Evolutionary conservation across 192 early-diverging fungal genomes (phyloP).

Genomic region (Paraglomus brasilianum): DNA sequence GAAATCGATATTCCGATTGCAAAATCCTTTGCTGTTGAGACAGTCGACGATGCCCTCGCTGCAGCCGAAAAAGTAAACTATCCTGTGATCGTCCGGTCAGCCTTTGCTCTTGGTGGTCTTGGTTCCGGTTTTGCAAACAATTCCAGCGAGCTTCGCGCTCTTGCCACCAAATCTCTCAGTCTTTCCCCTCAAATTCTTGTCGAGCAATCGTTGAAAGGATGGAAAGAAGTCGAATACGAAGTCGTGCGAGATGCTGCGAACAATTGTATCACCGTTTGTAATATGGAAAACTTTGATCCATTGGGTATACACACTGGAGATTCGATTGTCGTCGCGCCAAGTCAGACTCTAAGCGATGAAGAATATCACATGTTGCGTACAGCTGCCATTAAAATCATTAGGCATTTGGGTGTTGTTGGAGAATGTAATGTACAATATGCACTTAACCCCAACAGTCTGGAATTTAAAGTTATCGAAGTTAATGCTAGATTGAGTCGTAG

Average conservation of each 20-base stretch:
- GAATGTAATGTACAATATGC: conserved; percentile 99
- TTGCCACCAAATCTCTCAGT: conserved; percentile 84
- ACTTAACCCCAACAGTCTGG: conserved; percentile 80
- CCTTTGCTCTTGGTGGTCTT: conserved; percentile 94
- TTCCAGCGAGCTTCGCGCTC: conserved; percentile 65
- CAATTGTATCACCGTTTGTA: conserved; percentile 99
- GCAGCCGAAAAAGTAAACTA: conserved; percentile 87
- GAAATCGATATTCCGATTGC: conserved; percentile 87
- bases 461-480: conserved; percentile 96
- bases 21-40: conserved; percentile 84
- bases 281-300: conserved; percentile 99
- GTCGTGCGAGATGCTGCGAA: conserved; percentile 94
- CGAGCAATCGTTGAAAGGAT: conserved; percentile 96
- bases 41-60: conserved; percentile 79
- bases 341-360: conserved; percentile 93
- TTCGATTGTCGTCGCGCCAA: conserved; percentile 97
- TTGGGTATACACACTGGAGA: conserved; percentile 98
- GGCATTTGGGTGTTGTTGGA: conserved; percentile 95
- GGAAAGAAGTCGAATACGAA: conserved; percentile 99
- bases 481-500: conserved; percentile 92
- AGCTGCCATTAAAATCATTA: conserved; percentile 92
- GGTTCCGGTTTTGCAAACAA: conserved; percentile 92
- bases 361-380: conserved; percentile 96
- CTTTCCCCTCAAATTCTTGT: conserved; percentile 92
- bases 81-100: conserved; percentile 93